Percentiles rank a stretch among this genome's conserved stretches.
Evolutionary conservation across 306 rosid species (phyloP).

Genomic region (Echinosophora koreensis): DNA sequence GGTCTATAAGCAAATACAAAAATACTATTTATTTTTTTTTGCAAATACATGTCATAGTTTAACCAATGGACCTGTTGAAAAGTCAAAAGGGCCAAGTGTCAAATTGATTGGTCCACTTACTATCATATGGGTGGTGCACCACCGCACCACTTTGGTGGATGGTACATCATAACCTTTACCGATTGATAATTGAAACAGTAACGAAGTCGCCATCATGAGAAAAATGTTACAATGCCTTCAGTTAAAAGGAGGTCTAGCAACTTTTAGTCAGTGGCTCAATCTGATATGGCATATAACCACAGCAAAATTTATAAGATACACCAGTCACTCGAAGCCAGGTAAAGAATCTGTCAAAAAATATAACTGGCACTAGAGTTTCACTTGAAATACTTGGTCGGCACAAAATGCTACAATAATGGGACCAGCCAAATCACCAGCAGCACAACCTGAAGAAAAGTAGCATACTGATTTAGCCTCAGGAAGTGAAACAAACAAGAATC

Average conservation of each 20-base stretch:
- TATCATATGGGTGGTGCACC: too few relatives aligned
- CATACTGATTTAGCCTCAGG: neutral
- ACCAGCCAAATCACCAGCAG: conserved; percentile 84
- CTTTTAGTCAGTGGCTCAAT: neutral
- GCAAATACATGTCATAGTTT: too few relatives aligned
- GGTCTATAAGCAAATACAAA: too few relatives aligned
- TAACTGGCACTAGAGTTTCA: conserved; percentile 51
- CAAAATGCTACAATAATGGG: conserved; percentile 68
- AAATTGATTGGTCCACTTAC: too few relatives aligned
- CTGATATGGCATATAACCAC: neutral
- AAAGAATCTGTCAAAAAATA: conserved; percentile 39
- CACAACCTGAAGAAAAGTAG: conserved; percentile 66
- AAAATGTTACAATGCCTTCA: conserved; percentile 27
- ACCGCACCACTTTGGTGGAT: too few relatives aligned
- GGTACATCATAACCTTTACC: too few relatives aligned
- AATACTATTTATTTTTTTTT: too few relatives aligned
- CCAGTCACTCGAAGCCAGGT: conserved; percentile 35
- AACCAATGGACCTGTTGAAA: too few relatives aligned
- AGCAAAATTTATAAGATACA: conserved; percentile 13
- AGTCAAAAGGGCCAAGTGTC: too few relatives aligned
- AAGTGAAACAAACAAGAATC: conserved; percentile 9
- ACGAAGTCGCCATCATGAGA: neutral
- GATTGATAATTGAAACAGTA: conserved; percentile 31
- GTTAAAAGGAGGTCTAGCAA: conserved; percentile 23
- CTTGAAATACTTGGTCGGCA: conserved; percentile 52